These are phyloP conservation scores for Neoboletus brunneissimus DNA, from an alignment of 768 basidiomycete species.

Conservation along the genomic window DNA sequence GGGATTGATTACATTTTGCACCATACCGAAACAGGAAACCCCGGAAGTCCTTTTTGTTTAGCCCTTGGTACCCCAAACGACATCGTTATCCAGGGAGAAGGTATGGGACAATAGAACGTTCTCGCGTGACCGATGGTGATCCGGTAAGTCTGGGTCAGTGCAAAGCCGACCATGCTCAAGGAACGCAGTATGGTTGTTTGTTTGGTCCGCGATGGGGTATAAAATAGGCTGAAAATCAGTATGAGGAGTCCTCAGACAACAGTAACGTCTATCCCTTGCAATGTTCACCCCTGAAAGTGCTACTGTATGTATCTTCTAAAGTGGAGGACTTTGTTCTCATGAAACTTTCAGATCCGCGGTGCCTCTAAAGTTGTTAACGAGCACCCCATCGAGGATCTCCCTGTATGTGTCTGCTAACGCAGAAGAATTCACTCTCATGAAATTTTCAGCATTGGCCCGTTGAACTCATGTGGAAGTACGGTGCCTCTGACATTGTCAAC, in stretches of 20 bases:
- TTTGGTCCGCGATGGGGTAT: not conserved
- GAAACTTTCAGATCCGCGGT: not conserved
- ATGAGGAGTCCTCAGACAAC: not conserved
- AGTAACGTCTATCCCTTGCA: not conserved
- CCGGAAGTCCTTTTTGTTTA: not conserved
- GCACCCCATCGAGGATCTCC: not conserved
- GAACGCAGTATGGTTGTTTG: not conserved
- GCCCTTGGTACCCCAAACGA: not conserved
- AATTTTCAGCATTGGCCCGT: not conserved
- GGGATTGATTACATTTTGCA: not conserved
- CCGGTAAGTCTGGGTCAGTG: not conserved
- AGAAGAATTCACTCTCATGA: not conserved
- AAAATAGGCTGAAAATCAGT: not conserved
- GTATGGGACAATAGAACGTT: not conserved
- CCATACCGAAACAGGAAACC: not conserved
- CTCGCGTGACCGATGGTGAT: not conserved
- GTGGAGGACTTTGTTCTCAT: not conserved
- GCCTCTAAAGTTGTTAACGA: not conserved
- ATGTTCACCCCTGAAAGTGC: not conserved
- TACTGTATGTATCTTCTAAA: not conserved
- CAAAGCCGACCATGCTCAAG: not conserved
- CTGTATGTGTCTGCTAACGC: not conserved
- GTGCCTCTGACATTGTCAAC: not conserved
- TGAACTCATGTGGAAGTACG: fast-evolving
- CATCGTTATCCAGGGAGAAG: not conserved